Evolutionary conservation across 1,284 basidiomycete species (phyloP).

Genomic region (Quambalaria eucalypti): DNA sequence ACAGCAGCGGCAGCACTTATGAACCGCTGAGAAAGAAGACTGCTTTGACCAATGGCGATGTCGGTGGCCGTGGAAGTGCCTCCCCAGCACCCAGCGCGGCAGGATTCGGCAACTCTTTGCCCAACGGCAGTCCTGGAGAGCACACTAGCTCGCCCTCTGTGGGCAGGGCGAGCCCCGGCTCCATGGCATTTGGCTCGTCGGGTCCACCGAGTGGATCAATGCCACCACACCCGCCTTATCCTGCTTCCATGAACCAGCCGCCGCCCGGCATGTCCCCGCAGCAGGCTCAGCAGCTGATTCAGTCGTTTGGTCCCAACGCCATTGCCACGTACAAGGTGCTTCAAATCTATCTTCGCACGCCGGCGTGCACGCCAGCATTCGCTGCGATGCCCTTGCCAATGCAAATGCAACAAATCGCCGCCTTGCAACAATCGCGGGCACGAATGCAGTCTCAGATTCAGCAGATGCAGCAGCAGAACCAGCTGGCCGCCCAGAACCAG

Average conservation of each 20-base stretch:
- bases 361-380: not conserved
- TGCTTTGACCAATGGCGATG: not conserved
- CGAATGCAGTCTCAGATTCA: not conserved
- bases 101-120: not conserved
- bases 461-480: not conserved
- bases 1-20: not conserved
- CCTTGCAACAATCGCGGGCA: not conserved
- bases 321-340: conserved; percentile 25
- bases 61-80: not conserved
- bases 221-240: not conserved
- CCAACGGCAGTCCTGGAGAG: not conserved
- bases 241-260: not conserved
- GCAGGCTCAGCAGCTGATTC: conserved; percentile 24
- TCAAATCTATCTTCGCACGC: conserved; percentile 7
- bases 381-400: not conserved
- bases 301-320: conserved; percentile 31
- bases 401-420: not conserved
- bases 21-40: not conserved
- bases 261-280: conserved; percentile 15
- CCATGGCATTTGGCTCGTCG: not conserved
- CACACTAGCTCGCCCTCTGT: not conserved
- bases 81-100: not conserved
- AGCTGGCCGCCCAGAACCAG: not conserved
- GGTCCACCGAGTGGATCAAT: not conserved
- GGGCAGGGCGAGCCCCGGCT: not conserved